phyloP scores from a whole-genome alignment of 1,284 basidiomycete species.

The Leccinum fuscescens region DNA sequence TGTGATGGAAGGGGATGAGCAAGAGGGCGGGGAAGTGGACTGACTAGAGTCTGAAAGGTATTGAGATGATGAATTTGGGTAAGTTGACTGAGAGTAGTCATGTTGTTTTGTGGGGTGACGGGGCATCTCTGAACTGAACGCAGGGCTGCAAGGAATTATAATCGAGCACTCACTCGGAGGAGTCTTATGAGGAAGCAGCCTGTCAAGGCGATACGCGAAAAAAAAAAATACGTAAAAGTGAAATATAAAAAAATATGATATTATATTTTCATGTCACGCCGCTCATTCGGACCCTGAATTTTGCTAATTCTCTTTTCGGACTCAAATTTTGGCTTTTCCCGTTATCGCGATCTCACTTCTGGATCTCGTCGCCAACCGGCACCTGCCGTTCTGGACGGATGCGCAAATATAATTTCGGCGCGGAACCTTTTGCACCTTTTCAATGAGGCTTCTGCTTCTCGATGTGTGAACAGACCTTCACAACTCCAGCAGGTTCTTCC shows the following conservation, averaged over 20 bases:
- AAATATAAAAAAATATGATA: not conserved
- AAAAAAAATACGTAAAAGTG: conserved; percentile 36
- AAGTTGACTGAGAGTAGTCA: conserved; percentile 18
- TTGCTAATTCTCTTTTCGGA: conserved; percentile 26
- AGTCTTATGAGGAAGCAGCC: conserved; percentile 35
- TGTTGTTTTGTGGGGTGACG: conserved; percentile 26
- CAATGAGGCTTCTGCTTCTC: conserved; percentile 20
- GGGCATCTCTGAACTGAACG: not conserved
- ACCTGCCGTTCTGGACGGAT: conserved; percentile 30
- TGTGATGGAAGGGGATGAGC: conserved; percentile 14
- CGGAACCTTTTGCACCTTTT: conserved; percentile 30
- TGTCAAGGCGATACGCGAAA: conserved; percentile 36
- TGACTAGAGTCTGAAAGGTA: conserved; percentile 30
- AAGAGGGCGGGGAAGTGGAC: conserved; percentile 22
- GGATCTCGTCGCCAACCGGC: conserved; percentile 32
- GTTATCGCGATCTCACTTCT: conserved; percentile 28
- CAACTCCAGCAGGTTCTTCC: not conserved
- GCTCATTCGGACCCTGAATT: conserved; percentile 35
- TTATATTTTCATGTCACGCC: conserved; percentile 21
- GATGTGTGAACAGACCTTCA: conserved; percentile 22
- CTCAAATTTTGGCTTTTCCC: conserved; percentile 33
- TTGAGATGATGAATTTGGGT: conserved; percentile 15
- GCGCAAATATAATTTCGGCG: conserved; percentile 35
- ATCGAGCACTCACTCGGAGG: conserved; percentile 27
- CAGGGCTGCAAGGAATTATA: conserved; percentile 24